phyloP scores from a whole-genome alignment of 192 early-diverging fungal species.

The Coemansia sp. region DNA sequence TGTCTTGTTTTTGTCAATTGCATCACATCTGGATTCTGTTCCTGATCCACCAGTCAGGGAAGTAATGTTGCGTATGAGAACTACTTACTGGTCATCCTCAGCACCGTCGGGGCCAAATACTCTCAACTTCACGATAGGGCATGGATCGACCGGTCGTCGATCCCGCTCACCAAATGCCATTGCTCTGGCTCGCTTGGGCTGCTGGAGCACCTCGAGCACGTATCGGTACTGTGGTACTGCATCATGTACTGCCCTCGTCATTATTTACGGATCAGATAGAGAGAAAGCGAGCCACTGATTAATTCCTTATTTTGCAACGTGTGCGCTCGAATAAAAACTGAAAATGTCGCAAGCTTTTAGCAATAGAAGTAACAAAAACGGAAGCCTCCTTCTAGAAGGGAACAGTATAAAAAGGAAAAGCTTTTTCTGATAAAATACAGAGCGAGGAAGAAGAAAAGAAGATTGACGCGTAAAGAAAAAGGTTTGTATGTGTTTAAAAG shows the following conservation, averaged over 20 bases:
- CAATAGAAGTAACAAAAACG: too few species aligned
- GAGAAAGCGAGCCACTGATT: neutral
- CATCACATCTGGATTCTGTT: constrained; percentile 1
- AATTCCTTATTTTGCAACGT: neutral
- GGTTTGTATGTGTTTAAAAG: neutral
- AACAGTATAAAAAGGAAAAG: neutral
- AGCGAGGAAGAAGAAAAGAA: neutral
- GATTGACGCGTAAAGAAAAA: neutral
- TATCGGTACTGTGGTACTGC: neutral
- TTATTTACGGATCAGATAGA: neutral
- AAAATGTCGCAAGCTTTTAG: too few species aligned
- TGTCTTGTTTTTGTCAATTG: neutral
- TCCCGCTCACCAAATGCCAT: constrained; percentile 20
- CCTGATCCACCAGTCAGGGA: neutral
- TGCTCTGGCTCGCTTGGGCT: constrained; percentile 31
- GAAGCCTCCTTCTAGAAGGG: too few species aligned
- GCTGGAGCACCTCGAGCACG: constrained; percentile 35
- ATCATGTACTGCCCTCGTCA: neutral
- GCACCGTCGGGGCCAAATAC: constrained; percentile 22
- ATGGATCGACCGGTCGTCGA: constrained; percentile 44
- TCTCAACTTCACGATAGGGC: constrained; percentile 34
- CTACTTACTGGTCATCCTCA: constrained; percentile 47
- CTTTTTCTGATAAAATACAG: too few species aligned
- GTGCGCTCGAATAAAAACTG: neutral
- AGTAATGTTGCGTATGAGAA: neutral